These are phyloP conservation scores for Aspergillus oerlinghausenensis DNA, from an alignment of 2,329 filamentous ascomycete genomes.

Conservation along the genomic window DNA sequence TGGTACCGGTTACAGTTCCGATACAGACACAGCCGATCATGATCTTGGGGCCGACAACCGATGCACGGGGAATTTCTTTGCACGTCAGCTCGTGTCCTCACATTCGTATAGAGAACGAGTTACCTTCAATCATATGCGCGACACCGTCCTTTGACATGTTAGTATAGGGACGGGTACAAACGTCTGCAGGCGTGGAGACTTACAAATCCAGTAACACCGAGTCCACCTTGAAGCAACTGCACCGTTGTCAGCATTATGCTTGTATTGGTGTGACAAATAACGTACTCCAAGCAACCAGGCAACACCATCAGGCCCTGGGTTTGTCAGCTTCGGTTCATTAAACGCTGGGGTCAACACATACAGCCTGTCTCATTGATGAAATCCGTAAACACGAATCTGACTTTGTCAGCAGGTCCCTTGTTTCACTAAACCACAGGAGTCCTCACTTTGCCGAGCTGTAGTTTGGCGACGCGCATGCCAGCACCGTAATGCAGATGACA, in stretches of 20 bases:
- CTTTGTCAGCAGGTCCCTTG: conserved; percentile 5
- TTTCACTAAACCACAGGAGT: neutral
- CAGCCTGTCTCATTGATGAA: conserved; percentile 67
- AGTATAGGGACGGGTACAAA: neutral
- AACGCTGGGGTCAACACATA: conserved; percentile 12
- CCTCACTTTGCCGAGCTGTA: conserved; percentile 60
- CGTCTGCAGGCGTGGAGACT: conserved; percentile 12
- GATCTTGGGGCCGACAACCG: conserved; percentile 58
- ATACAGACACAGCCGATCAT: conserved; percentile 63
- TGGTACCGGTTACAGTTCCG: conserved; percentile 57
- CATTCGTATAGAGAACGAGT: neutral
- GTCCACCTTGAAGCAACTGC: conserved; percentile 46
- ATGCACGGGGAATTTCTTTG: conserved; percentile 39
- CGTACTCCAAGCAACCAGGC: conserved; percentile 43
- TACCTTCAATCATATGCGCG: conserved; percentile 51
- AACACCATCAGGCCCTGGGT: conserved; percentile 57
- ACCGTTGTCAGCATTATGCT: conserved; percentile 15
- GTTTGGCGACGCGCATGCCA: conserved; percentile 62
- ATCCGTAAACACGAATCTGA: conserved; percentile 51
- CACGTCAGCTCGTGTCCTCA: conserved; percentile 2
- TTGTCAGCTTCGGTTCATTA: conserved; percentile 10
- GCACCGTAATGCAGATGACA: conserved; percentile 64
- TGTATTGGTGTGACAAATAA: neutral
- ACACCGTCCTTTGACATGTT: conserved; percentile 30
- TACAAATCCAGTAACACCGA: conserved; percentile 53